Conservation (phyloP, 164 flowering plant genomes). For the Malania oleifera region DNA sequence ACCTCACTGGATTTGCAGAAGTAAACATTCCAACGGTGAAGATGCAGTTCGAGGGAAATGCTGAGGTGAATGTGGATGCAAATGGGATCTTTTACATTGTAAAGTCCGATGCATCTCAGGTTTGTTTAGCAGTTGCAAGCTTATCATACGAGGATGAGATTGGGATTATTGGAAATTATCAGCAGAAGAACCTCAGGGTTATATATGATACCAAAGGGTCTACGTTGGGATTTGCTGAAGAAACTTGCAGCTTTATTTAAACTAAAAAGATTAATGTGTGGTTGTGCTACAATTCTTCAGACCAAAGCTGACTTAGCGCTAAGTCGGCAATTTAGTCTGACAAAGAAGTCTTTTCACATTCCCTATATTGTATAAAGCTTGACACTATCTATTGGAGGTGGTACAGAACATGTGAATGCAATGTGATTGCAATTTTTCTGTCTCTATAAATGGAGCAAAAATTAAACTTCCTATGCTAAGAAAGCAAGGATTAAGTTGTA, state of each 20-base stretch:
- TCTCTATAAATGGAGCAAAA: background rate
- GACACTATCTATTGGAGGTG: background rate
- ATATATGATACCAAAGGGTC: conserved; percentile 59
- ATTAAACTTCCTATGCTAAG: background rate
- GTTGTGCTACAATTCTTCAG: conserved; percentile 2
- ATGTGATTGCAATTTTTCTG: background rate
- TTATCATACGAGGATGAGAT: conserved; percentile 59
- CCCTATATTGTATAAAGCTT: background rate
- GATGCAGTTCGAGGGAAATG: conserved; percentile 53
- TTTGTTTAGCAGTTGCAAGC: conserved; percentile 80
- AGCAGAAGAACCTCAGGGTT: conserved; percentile 78
- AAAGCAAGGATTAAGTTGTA: background rate
- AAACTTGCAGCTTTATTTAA: conserved; percentile 45
- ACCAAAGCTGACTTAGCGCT: background rate
- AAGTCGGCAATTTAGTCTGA: background rate
- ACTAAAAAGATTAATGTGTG: conserved; percentile 5
- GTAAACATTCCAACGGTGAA: conserved; percentile 58
- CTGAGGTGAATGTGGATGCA: conserved; percentile 54
- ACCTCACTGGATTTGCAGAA: conserved; percentile 54
- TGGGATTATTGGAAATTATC: conserved; percentile 74
- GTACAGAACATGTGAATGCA: background rate
- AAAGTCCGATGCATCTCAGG: conserved; percentile 71
- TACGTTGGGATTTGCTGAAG: conserved; percentile 68
- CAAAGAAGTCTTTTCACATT: background rate
- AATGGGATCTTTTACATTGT: conserved; percentile 65